These are phyloP conservation scores for Citrus reticulata DNA, from an alignment of 345 rosid genomes.

Conservation along the genomic window DNA sequence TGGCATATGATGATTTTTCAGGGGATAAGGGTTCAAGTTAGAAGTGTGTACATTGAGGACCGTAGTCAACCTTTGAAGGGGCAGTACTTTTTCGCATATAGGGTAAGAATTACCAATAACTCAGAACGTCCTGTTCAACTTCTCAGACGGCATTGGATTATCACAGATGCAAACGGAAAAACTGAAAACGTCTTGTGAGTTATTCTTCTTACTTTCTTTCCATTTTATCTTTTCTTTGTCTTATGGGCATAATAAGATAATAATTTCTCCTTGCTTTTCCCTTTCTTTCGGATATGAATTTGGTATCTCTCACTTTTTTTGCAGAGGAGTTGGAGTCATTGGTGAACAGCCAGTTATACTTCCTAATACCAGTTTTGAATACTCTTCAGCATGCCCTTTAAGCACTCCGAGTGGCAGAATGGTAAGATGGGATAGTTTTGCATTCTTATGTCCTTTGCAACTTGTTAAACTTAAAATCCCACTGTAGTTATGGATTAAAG, in stretches of 20 bases:
- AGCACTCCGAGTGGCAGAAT: conserved; percentile 62
- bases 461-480: not conserved
- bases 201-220: not conserved
- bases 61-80: conserved; percentile 64
- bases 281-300: not conserved
- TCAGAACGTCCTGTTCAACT: conserved; percentile 76
- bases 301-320: not conserved
- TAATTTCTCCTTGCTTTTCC: not conserved
- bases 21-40: conserved; percentile 73
- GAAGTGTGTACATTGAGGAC: conserved; percentile 66
- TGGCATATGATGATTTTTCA: conserved; percentile 9
- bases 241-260: not conserved
- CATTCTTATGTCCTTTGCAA: not conserved
- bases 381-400: conserved; percentile 78
- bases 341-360: conserved; percentile 83
- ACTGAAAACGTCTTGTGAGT: conserved; percentile 68
- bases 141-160: conserved; percentile 73
- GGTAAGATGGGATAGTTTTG: conserved; percentile 31
- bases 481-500: not conserved
- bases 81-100: conserved; percentile 67
- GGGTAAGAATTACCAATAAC: conserved; percentile 64
- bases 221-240: not conserved
- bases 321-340: conserved; percentile 73
- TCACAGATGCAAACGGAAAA: conserved; percentile 62
- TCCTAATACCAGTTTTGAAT: conserved; percentile 63